A percentile compares a stretch with the other conserved stretches of the same genome.
Evolutionary conservation across 1,139 yeast species (phyloP).

Genomic region (Blastobotrys aristatus): DNA sequence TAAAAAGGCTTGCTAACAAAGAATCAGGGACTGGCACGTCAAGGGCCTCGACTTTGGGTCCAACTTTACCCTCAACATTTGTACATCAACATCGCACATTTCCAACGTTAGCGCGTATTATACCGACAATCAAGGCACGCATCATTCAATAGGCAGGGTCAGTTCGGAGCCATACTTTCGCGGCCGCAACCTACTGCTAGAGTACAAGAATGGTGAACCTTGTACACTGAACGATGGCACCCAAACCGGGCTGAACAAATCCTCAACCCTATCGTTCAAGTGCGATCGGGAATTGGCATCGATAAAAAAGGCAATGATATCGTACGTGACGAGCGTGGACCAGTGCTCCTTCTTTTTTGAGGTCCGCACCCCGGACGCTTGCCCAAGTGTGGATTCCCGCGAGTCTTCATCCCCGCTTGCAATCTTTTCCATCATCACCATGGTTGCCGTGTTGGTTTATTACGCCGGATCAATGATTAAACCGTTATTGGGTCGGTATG

Average conservation of each 20-base stretch:
- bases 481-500: not conserved
- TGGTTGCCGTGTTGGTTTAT: constrained; percentile 37
- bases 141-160: not conserved
- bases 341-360: constrained; percentile 84
- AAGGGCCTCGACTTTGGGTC: constrained; percentile 65
- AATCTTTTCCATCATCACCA: constrained; percentile 28
- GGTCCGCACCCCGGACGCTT: constrained; percentile 79
- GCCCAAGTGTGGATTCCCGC: constrained; percentile 65
- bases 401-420: constrained; percentile 29
- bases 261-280: constrained; percentile 66
- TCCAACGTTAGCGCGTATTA: constrained; percentile 61
- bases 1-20: constrained; percentile 1
- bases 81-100: constrained; percentile 37
- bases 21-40: constrained; percentile 48
- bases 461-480: constrained; percentile 18
- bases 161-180: constrained; percentile 52
- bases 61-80: constrained; percentile 76
- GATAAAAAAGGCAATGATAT: constrained; percentile 53
- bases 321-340: constrained; percentile 65
- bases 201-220: constrained; percentile 66
- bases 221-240: constrained; percentile 45
- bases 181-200: constrained; percentile 66
- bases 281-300: constrained; percentile 66
- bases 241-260: constrained; percentile 48
- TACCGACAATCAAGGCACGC: constrained; percentile 41